A percentile compares a stretch with the other conserved stretches of the same genome.
Evolutionary conservation across 352 stramenopile genomes (phyloP).

Genomic region (Pilasporangium apinafurcum): DNA sequence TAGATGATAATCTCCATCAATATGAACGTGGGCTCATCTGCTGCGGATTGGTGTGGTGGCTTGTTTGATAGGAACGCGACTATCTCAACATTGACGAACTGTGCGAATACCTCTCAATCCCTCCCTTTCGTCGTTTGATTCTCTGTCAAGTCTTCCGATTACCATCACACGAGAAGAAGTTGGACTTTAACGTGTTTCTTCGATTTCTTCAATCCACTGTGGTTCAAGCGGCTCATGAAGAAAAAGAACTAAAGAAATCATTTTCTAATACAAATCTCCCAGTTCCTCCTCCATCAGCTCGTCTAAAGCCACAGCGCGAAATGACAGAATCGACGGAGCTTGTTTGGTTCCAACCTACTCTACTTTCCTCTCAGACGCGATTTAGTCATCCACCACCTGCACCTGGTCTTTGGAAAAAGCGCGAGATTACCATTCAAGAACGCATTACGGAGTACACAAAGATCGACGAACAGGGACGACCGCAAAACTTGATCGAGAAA

Average conservation of each 20-base stretch:
- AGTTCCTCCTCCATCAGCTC: slow-evolving; percentile 9
- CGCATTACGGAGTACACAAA: slow-evolving; percentile 86
- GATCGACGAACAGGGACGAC: slow-evolving; percentile 72
- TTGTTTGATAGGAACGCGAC: slow-evolving; percentile 3
- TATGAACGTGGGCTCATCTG: neutral
- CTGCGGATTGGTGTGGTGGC: neutral
- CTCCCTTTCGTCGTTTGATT: slow-evolving; percentile 48
- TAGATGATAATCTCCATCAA: neutral
- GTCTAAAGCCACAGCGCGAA: neutral
- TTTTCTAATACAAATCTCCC: slow-evolving; percentile 7
- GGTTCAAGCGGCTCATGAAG: slow-evolving; percentile 35
- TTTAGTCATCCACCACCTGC: slow-evolving; percentile 34
- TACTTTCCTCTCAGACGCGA: slow-evolving; percentile 26
- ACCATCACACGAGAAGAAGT: slow-evolving; percentile 12
- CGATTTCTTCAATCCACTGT: slow-evolving; percentile 58
- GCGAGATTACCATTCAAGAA: slow-evolving; percentile 83
- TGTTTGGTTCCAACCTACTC: slow-evolving; percentile 35
- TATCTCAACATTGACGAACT: slow-evolving; percentile 54
- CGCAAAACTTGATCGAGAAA: slow-evolving; percentile 75
- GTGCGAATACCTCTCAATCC: slow-evolving; percentile 67
- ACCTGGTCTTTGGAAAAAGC: slow-evolving; percentile 82
- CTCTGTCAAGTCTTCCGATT: slow-evolving; percentile 54
- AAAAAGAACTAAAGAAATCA: slow-evolving; percentile 18
- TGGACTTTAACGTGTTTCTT: slow-evolving; percentile 59
- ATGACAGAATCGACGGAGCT: slow-evolving; percentile 12